Conservation (phyloP, 805 yeast genomes). For the Millerozyma miso region DNA sequence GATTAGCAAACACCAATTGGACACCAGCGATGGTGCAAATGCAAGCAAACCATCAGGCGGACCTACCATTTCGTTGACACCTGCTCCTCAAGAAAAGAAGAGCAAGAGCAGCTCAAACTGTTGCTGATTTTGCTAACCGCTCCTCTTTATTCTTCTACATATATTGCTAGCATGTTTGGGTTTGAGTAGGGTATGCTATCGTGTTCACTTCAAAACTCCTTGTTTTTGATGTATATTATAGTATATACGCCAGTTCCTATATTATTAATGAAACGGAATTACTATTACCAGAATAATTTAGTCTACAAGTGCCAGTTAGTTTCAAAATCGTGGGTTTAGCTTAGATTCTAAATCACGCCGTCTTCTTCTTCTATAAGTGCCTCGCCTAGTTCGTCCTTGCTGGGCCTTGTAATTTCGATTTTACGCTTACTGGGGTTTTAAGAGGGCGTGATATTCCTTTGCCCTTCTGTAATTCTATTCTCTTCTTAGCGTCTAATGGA, state of each 20-base stretch:
- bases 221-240: neutral
- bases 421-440: constrained; percentile 28
- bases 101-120: constrained; percentile 57
- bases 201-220: neutral
- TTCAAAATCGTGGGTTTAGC: too few relatives aligned
- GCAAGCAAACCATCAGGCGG: constrained; percentile 68
- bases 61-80: constrained; percentile 88
- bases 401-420: constrained; percentile 21
- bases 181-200: neutral
- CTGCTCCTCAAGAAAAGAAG: constrained; percentile 80
- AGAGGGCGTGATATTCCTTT: constrained; percentile 31
- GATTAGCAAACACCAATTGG: constrained; percentile 90
- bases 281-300: neutral
- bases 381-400: constrained; percentile 3
- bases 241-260: neutral
- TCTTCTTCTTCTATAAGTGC: too few relatives aligned
- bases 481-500: constrained; percentile 35
- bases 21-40: constrained; percentile 64
- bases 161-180: neutral
- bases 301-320: too few relatives aligned
- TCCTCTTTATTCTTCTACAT: neutral
- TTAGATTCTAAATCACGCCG: too few relatives aligned
- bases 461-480: constrained; percentile 20
- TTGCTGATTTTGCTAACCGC: constrained; percentile 43
- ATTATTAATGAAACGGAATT: neutral